Base-by-base conservation (phyloP, 306 rosid genomes). In the Cajanus cajan region DNA sequence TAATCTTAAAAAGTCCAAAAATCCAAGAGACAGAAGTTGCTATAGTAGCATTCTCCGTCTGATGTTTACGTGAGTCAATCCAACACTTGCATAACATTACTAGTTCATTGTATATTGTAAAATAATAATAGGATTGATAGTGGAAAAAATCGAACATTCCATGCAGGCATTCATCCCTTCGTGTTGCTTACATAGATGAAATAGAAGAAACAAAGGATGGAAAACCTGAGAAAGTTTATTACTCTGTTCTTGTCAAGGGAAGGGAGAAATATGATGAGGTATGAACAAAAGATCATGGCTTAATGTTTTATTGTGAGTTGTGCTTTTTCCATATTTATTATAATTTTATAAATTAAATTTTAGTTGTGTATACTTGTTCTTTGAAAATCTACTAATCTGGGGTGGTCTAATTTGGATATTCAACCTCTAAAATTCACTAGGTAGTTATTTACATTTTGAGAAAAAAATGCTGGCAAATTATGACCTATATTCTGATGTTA, bases 171-270 rank as follows among this genome's bases (percentile, higher is more conserved):
- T 72, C 83, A 80, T 89, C 94, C 45, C 94, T 94, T 43, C 96
- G 98, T 21, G 90, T 94, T 73, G 97, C 98, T 76, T 94, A 94
- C 85, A 89, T 94, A 40, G 98, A 94, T 87, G 90, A 85, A 88
- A 68, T 75, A 44, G 98, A 90, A 80, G 89, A 86, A 71, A 43
- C 86, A 16, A 81, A 77, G 78, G 65, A 57, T 57, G 87, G 88
- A 74, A 85, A 71, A 81, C 6, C 77, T 34, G 84, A 86, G 64
- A 90, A 88, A 79, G 31, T 67, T 14, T 84, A 87, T 75, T 94
- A 51, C 82, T 94, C 98, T 44, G 98, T 94, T 83, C 91, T 94
- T 76, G 90, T 94, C 85, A 94, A 94, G 89, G 98, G 98, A 78
- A 92, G 93, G 64, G 90, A 89, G 63, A 92, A 84, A 82, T 84